Evolutionary conservation across 202 grass and related monocot genomes (phyloP).

Genomic region (Cymbopogon flexuosus): DNA sequence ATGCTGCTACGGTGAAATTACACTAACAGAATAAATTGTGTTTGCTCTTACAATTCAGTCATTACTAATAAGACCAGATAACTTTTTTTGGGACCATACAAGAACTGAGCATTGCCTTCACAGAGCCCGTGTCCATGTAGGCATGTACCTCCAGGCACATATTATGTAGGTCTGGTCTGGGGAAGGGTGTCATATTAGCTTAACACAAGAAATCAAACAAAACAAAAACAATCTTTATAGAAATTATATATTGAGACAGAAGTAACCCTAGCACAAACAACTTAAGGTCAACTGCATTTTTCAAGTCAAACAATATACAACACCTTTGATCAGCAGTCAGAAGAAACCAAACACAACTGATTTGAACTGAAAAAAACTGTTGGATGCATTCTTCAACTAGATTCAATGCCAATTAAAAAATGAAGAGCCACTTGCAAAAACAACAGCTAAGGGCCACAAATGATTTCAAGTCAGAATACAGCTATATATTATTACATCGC

Average conservation of each 20-base stretch:
- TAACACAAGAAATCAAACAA: constrained; percentile 25
- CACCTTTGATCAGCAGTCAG: constrained; percentile 31
- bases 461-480: constrained; percentile 1
- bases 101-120: not conserved
- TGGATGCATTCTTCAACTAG: constrained; percentile 27
- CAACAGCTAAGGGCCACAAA: not conserved
- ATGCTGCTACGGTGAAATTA: not conserved
- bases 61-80: not conserved
- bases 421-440: constrained; percentile 17
- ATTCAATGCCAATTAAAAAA: constrained; percentile 2
- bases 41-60: constrained; percentile 1
- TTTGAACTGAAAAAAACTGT: not conserved
- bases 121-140: not conserved
- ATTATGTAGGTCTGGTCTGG: not conserved
- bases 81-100: not conserved
- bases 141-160: not conserved
- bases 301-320: constrained; percentile 25
- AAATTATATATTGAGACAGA: constrained; percentile 25
- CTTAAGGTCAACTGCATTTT: constrained; percentile 26
- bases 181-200: not conserved
- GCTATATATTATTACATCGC: not conserved
- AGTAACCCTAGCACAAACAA: constrained; percentile 36
- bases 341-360: constrained; percentile 21
- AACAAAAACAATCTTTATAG: not conserved
- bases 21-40: not conserved